These are phyloP conservation scores for Triglochin maritima DNA, from an alignment of 106 monocot genomes.

Conservation along the genomic window DNA sequence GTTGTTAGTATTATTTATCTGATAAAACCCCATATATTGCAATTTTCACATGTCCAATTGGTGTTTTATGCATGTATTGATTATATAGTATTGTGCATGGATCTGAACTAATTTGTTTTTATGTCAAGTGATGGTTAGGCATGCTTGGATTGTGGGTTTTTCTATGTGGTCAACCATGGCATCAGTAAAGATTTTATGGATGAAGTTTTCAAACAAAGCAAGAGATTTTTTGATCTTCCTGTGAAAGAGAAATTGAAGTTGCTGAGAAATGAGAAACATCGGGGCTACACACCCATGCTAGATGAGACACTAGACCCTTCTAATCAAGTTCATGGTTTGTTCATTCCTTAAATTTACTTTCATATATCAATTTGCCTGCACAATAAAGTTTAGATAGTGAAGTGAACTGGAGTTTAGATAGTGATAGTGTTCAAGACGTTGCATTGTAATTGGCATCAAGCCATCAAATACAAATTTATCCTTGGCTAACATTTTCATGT, in stretches of 20 bases:
- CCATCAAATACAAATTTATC: no score
- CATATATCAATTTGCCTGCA: not conserved
- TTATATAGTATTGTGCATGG: no score
- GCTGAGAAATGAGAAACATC: constrained; percentile 71
- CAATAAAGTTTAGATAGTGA: no score
- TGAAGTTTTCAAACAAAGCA: constrained; percentile 58
- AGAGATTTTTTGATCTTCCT: constrained; percentile 59
- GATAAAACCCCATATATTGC: no score
- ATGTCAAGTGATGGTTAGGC: constrained; percentile 34
- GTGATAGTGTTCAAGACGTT: no score
- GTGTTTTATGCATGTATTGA: no score
- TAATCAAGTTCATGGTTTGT: constrained; percentile 73
- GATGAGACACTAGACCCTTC: constrained; percentile 71
- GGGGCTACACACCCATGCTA: constrained; percentile 73
- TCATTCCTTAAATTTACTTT: not conserved
- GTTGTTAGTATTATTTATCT: no score
- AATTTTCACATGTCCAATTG: no score
- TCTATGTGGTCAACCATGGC: constrained; percentile 67
- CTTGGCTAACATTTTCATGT: no score
- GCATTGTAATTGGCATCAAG: no score
- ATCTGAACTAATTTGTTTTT: not conserved
- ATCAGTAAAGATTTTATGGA: constrained; percentile 75
- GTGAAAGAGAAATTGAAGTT: constrained; percentile 59
- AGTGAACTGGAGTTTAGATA: no score
- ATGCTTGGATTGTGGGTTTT: constrained; percentile 74